Conservation (phyloP, 768 basidiomycete species). For the Leucocoprinus birnbaumii region DNA sequence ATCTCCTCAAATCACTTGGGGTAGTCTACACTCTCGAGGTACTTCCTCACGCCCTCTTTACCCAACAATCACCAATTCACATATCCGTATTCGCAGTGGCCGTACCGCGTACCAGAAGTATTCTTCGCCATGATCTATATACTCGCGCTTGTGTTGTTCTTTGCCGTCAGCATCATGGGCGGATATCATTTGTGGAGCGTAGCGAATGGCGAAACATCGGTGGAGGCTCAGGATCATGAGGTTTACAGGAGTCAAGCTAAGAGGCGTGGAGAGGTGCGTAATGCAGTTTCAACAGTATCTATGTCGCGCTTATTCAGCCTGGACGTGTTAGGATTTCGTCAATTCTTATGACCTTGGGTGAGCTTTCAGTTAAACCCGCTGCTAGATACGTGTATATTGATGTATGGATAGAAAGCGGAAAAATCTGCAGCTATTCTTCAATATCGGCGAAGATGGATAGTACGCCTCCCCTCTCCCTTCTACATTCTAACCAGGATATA, state of each 20-base stretch:
- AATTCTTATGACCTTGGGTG: constrained; percentile 93
- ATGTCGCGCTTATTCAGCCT: not conserved
- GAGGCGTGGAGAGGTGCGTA: constrained; percentile 61
- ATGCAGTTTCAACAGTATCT: not conserved
- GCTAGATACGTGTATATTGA: not conserved
- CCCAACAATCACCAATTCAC: not conserved
- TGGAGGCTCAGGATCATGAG: constrained; percentile 87
- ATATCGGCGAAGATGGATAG: constrained; percentile 79
- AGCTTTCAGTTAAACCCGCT: constrained; percentile 14
- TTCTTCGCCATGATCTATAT: constrained; percentile 76
- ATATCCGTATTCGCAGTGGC: constrained; percentile 17
- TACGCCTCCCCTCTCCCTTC: constrained; percentile 41
- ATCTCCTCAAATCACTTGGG: constrained; percentile 58
- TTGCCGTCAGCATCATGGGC: constrained; percentile 73
- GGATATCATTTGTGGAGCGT: constrained; percentile 74
- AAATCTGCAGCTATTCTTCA: constrained; percentile 87
- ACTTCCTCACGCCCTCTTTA: constrained; percentile 9
- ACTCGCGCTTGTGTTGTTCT: constrained; percentile 67
- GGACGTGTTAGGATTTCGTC: constrained; percentile 60
- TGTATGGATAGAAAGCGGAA: constrained; percentile 36
- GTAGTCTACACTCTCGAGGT: constrained; percentile 38
- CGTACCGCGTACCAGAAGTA: constrained; percentile 65
- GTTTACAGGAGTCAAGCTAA: constrained; percentile 71
- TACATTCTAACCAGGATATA: not conserved
- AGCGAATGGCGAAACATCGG: constrained; percentile 76